Evolutionary conservation across 2,329 filamentous ascomycete genomes (phyloP).

Genomic region (Emmonsiellopsis sp.): DNA sequence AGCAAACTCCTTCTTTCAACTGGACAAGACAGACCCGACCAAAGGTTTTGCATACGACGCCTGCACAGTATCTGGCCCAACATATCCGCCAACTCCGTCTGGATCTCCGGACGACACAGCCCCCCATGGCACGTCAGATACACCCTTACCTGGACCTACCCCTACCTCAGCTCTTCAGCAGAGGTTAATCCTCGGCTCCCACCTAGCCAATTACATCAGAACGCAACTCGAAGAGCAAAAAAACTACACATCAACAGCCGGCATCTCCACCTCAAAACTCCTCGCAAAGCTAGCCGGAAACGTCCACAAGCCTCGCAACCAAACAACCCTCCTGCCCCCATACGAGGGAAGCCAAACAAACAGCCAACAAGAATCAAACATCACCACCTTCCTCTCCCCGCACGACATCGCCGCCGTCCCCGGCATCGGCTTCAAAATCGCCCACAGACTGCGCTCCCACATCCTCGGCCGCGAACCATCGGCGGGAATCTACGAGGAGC

Average conservation of each 20-base stretch:
- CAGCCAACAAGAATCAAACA: conserved; percentile 34
- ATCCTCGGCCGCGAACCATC: conserved; percentile 39
- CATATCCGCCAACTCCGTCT: conserved; percentile 34
- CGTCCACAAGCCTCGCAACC: conserved; percentile 74
- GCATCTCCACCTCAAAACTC: conserved; percentile 78
- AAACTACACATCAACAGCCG: conserved; percentile 80
- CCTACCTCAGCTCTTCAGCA: conserved; percentile 32
- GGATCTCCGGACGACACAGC: not conserved
- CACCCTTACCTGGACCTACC: not conserved
- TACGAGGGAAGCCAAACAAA: conserved; percentile 26
- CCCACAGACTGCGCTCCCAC: conserved; percentile 55
- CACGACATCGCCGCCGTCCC: conserved; percentile 74
- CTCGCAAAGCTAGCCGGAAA: conserved; percentile 77
- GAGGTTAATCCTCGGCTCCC: conserved; percentile 66
- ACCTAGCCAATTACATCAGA: conserved; percentile 68
- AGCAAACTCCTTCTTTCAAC: conserved; percentile 65
- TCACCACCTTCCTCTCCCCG: conserved; percentile 60
- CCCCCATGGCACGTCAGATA: conserved; percentile 10
- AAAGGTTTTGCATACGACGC: conserved; percentile 74
- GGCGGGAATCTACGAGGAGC: conserved; percentile 22
- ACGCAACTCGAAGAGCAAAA: conserved; percentile 61
- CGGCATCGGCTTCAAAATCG: conserved; percentile 74
- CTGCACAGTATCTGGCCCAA: conserved; percentile 55
- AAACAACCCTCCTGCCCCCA: conserved; percentile 71
- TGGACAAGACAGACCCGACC: conserved; percentile 63